Conservation (phyloP, 1,284 basidiomycete species). For the Boletus nobilissimus region DNA sequence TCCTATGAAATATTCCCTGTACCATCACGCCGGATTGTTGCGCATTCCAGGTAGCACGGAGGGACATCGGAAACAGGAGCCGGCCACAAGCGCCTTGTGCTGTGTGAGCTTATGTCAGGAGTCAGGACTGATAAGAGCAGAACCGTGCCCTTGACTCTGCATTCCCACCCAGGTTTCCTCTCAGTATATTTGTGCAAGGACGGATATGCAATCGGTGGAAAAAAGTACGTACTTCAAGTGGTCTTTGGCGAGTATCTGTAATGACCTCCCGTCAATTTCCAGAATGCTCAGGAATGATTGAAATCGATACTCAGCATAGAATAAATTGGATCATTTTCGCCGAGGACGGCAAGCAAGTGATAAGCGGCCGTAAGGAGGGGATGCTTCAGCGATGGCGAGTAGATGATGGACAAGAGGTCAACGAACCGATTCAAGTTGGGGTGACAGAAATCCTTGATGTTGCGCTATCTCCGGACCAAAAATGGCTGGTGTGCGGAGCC, state of each 20-base stretch:
- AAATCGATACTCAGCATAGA: neutral
- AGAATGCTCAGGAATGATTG: neutral
- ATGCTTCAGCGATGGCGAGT: constrained; percentile 17
- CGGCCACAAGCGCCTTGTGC: too few species aligned
- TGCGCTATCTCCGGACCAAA: constrained; percentile 20
- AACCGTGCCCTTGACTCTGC: neutral
- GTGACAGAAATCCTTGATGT: neutral
- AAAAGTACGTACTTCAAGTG: neutral
- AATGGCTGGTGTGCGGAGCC: constrained; percentile 26
- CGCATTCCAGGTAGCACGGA: too few species aligned
- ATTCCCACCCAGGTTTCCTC: too few species aligned
- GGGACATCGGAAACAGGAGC: too few species aligned
- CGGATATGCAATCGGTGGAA: neutral
- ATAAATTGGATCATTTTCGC: constrained; percentile 12
- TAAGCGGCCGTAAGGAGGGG: neutral
- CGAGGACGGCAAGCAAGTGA: neutral
- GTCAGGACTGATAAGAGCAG: too few species aligned
- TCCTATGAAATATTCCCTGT: too few species aligned
- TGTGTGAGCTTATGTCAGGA: too few species aligned
- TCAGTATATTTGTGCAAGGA: neutral
- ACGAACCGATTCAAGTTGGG: neutral
- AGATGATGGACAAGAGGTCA: constrained; percentile 1
- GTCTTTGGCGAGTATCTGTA: too few species aligned
- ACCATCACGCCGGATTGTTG: too few species aligned
- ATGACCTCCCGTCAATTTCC: neutral